Base-by-base conservation (phyloP, 192 early-diverging fungal species). In the Backusella tuberculispora region DNA sequence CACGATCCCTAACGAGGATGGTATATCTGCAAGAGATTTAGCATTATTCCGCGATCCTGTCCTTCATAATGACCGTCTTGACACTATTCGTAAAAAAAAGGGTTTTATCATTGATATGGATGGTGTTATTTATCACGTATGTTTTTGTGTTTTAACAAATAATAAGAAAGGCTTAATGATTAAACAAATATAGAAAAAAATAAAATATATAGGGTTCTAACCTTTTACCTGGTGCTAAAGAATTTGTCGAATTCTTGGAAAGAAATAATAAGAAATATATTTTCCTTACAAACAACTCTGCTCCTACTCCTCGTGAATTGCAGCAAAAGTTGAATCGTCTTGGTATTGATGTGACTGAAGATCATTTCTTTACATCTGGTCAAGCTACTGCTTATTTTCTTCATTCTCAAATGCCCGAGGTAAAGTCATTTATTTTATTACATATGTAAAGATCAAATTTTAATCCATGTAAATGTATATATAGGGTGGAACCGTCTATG, bases 31-130 rank as follows among this genome's bases (percentile, higher is more conserved):
- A 43, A 67, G 41, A 67, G 75, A 80, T 13, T 66, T 68, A 64
- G 74, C 77, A 38, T 63, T 75, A 8, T 48, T 80, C 4, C 53
- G 69, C 50, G 78, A 80, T 50, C 73, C 69, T 24, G 69, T 63
- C 3, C 44, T 77, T 43, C 79, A 76, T n/a, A 64, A 37, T 3
- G 75, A 74, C 47, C 75, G 79, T 34, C 44, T 84, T 5, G 77
- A 69, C 9, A 24, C 46, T 17, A 81, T 84, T 67, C 80, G 83
- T 34, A 15, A 42, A 34, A 84, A 89, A 74, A 82, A 83, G 45
- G 86, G 80, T 15, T 89, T 81, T 74, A 86, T 89, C 43, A 80
- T 80, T 76, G 88, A 89, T 76, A 89, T 89, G 88, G 88, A 89
- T 56, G 86, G 86, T 19, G 88, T 89, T 8, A 87, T 88, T 69